These are phyloP conservation scores for Kwoniella shandongensis DNA, from an alignment of 768 basidiomycete species.

Conservation along the genomic window DNA sequence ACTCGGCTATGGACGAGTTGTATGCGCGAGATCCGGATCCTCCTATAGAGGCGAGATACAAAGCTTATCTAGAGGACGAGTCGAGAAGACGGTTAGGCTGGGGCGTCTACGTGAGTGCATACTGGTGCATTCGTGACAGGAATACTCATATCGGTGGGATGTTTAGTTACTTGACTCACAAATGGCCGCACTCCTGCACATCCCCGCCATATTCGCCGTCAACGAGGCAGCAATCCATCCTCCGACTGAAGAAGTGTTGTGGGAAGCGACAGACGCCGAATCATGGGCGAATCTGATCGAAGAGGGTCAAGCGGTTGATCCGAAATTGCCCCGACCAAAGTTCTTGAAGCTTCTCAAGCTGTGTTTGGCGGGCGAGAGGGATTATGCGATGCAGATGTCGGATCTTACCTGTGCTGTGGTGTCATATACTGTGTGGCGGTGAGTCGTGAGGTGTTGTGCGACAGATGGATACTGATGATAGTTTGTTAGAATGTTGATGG, in stretches of 20 bases:
- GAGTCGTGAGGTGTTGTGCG: background rate
- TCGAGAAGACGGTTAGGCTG: constrained; percentile 38
- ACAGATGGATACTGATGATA: background rate
- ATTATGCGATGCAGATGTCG: constrained; percentile 7
- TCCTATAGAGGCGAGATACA: constrained; percentile 22
- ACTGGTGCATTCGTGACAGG: too few species aligned
- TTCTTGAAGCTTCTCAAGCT: constrained; percentile 26
- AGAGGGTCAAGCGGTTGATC: constrained; percentile 12
- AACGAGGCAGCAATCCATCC: constrained; percentile 35
- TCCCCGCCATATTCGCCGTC: constrained; percentile 32
- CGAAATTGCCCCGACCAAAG: constrained; percentile 9
- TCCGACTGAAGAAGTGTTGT: constrained; percentile 32
- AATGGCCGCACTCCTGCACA: constrained; percentile 28
- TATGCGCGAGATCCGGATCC: constrained; percentile 20
- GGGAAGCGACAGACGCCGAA: constrained; percentile 36
- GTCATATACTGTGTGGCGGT: constrained; percentile 39
- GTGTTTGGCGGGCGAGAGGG: constrained; percentile 18
- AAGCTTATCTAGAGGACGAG: constrained; percentile 43
- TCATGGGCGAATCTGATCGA: constrained; percentile 29
- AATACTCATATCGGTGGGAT: background rate
- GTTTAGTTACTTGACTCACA: constrained; percentile 38
- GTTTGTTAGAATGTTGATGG: constrained; percentile 18
- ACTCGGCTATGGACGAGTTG: constrained; percentile 29
- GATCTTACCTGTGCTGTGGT: constrained; percentile 40
- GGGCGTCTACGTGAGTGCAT: constrained; percentile 45